Evolutionary conservation across 2,329 filamentous ascomycete genomes (phyloP).

Genomic region (Albifimbria verrucaria): DNA sequence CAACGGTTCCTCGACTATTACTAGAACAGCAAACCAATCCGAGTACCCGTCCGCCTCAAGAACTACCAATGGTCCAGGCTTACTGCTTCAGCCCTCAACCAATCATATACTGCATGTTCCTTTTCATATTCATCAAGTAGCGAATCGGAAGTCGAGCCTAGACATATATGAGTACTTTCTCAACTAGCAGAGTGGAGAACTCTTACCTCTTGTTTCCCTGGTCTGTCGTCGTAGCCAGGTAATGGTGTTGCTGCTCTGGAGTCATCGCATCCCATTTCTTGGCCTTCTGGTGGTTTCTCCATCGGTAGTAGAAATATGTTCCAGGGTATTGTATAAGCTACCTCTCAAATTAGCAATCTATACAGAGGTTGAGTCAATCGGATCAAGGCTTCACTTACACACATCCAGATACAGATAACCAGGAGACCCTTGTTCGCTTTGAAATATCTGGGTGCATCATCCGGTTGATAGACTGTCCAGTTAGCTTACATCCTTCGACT

Average conservation of each 20-base stretch:
- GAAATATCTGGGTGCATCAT: conserved; percentile 31
- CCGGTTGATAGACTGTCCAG: conserved; percentile 29
- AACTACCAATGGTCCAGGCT: no score
- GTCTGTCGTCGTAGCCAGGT: conserved; percentile 41
- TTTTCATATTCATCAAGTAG: not conserved
- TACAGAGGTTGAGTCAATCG: not conserved
- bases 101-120: no score
- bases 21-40: no score
- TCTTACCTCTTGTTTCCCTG: not conserved
- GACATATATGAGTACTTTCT: not conserved
- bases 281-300: conserved; percentile 33
- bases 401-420: conserved; percentile 35
- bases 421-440: conserved; percentile 35
- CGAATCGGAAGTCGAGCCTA: not conserved
- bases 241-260: conserved; percentile 36
- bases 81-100: no score
- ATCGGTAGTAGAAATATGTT: conserved; percentile 35
- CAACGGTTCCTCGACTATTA: no score
- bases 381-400: conserved; percentile 23
- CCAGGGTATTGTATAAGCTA: conserved; percentile 32
- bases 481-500: not conserved
- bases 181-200: not conserved
- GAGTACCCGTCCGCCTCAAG: no score
- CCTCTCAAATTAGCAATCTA: not conserved
- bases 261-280: conserved; percentile 36